These are phyloP conservation scores for Alternaria ventricosa DNA, from an alignment of 2,329 filamentous ascomycete genomes.

Conservation along the genomic window DNA sequence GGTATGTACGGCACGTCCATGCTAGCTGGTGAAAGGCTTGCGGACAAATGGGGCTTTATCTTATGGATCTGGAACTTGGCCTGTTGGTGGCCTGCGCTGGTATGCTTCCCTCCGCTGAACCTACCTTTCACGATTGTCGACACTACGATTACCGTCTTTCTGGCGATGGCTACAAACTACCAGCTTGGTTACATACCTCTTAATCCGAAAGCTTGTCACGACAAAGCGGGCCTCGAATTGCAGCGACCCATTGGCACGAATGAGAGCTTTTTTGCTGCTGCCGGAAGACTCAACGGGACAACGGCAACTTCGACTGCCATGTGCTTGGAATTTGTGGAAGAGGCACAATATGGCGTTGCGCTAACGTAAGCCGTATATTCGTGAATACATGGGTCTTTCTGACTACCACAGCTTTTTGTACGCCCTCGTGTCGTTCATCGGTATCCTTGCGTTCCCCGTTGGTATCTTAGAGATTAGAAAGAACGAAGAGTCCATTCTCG, in stretches of 20 bases:
- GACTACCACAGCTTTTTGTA: constrained; percentile 14
- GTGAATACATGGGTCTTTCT: not conserved
- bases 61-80: constrained; percentile 8
- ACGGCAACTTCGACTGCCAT: constrained; percentile 19
- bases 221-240: not conserved
- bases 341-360: constrained; percentile 30
- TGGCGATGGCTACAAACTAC: constrained; percentile 6
- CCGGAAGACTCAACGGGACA: constrained; percentile 31
- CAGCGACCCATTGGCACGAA: constrained; percentile 21
- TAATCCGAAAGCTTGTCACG: not conserved
- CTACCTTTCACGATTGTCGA: constrained; percentile 17
- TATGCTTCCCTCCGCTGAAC: constrained; percentile 13
- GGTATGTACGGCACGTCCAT: constrained; percentile 18
- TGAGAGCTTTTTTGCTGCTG: constrained; percentile 38
- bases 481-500: not conserved
- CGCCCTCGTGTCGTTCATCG: constrained; percentile 18
- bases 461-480: not conserved
- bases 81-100: constrained; percentile 1
- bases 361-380: constrained; percentile 17
- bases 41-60: constrained; percentile 9
- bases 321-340: constrained; percentile 30
- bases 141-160: constrained; percentile 2
- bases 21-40: constrained; percentile 12
- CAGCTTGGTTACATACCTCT: constrained; percentile 18
- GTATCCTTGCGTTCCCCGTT: constrained; percentile 12